A percentile compares a stretch with the other conserved stretches of the same genome.
Evolutionary conservation across 2,329 filamentous ascomycete genomes (phyloP).

Genomic region (Aspergillus pseudoterreus): DNA sequence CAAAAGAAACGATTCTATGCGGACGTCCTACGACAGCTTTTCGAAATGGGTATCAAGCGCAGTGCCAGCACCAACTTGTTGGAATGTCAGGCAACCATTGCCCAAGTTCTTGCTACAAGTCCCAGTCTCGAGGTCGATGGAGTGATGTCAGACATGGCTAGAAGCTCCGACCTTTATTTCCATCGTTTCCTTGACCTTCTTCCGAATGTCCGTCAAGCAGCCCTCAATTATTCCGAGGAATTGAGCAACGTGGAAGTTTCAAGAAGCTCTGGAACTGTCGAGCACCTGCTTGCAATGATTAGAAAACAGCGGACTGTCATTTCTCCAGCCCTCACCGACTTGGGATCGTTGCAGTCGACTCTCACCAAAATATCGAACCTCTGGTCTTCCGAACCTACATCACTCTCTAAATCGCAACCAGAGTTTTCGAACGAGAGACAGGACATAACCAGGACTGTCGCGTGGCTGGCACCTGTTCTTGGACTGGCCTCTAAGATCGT

Average conservation of each 20-base stretch:
- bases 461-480: conserved; percentile 69
- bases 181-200: conserved; percentile 74
- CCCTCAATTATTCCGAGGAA: conserved; percentile 76
- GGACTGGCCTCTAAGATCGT: conserved; percentile 60
- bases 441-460: conserved; percentile 27
- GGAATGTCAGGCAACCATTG: conserved; percentile 67
- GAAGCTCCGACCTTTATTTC: conserved; percentile 66
- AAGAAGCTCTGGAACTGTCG: conserved; percentile 78
- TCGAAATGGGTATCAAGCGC: conserved; percentile 83
- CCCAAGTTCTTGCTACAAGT: conserved; percentile 63
- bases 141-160: conserved; percentile 18
- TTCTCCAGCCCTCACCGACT: conserved; percentile 26
- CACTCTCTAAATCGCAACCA: conserved; percentile 20
- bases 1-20: conserved; percentile 87
- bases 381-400: conserved; percentile 25
- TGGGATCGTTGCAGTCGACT: conserved; percentile 28
- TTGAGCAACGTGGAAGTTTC: conserved; percentile 75
- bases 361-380: conserved; percentile 31
- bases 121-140: conserved; percentile 32
- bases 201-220: conserved; percentile 62
- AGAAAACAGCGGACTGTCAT: conserved; percentile 38
- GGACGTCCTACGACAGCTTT: conserved; percentile 76
- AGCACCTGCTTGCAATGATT: conserved; percentile 66
- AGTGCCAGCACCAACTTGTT: conserved; percentile 75
- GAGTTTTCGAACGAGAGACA: conserved; percentile 16